Evolutionary conservation across 352 stramenopile genomes (phyloP), one percentile per base, ranked within the genome.

Genomic region (Phytophthora vignae): DNA sequence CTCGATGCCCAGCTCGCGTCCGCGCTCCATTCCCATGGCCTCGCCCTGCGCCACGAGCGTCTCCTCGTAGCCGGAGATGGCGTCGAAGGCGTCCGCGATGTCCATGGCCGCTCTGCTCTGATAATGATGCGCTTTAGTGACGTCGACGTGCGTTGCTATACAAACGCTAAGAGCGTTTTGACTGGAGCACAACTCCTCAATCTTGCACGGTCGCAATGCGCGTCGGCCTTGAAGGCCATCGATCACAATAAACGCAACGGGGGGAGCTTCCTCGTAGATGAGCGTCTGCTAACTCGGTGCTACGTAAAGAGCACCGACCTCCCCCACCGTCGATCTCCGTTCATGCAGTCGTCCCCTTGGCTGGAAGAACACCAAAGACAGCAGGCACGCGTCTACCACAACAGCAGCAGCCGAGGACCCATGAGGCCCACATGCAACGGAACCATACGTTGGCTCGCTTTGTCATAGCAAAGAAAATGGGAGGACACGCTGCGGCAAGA

Each of bases 1-100:
- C 50, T 92, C 76, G 29, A 94, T 76, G 19, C 88, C 88, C 9
- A 91, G 71, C 61, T 86, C 71, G 10, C 83, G 74, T 0, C 88
- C 88, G 17, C 77, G 71, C 56, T 86, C 71, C 55, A 88, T 78
- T 22, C 83, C 87, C 61, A 92, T 55, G 58, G 86, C 79, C 53
- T 93, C 85, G 19, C 84, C 85, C 68, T 94, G 78, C 11, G 87
- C 85, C 22, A 94, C 79, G 48, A 88, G 72, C 56, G 86, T 77
- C 79, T 90, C 85, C 67, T 94, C 87, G 73, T 82, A 92, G 60
- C 78, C 76, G 10, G 77, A 86, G 76, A 92, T 91, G 53, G 87
- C 82, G 60, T 94, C 85, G 70, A 94, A 92, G 36, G 85, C 87
- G 62, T 90, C 85, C 58, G 69, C 77, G 55, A 94, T 83, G 78